Evolutionary conservation across 345 rosid species (phyloP).

Genomic region (Pistacia integerrima): DNA sequence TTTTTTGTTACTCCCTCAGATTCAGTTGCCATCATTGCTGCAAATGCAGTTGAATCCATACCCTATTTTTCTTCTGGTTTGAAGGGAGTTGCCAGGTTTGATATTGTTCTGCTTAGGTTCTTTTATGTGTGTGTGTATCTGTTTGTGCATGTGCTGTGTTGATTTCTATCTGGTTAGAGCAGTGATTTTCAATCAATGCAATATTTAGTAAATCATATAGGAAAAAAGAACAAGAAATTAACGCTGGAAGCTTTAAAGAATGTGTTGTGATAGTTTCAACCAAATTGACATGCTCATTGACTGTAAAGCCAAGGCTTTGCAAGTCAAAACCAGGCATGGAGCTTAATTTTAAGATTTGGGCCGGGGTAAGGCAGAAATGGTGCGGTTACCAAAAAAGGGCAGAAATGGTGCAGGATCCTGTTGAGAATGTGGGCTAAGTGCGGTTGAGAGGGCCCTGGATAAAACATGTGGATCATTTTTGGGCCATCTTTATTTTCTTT

Average conservation of each 20-base stretch:
- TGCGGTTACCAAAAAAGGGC: background rate
- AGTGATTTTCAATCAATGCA: background rate
- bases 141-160: constrained; percentile 3
- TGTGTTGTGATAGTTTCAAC: background rate
- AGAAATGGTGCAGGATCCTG: background rate
- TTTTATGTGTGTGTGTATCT: background rate
- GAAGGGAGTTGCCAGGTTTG: constrained; percentile 98
- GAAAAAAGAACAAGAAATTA: background rate
- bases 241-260: no score
- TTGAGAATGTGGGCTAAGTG: background rate
- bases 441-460: background rate
- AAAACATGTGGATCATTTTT: background rate
- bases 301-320: background rate
- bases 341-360: background rate
- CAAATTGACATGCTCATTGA: background rate
- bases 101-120: constrained; percentile 13
- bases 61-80: constrained; percentile 94
- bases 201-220: background rate
- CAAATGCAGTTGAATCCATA: constrained; percentile 88
- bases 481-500: background rate
- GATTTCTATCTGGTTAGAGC: background rate
- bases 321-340: background rate
- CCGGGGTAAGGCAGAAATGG: background rate
- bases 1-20: constrained; percentile 99
- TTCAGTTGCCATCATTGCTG: constrained; percentile 98